Evolutionary conservation across 805 yeast species (phyloP).

Genomic region (Wickerhamiella domercqiae): DNA sequence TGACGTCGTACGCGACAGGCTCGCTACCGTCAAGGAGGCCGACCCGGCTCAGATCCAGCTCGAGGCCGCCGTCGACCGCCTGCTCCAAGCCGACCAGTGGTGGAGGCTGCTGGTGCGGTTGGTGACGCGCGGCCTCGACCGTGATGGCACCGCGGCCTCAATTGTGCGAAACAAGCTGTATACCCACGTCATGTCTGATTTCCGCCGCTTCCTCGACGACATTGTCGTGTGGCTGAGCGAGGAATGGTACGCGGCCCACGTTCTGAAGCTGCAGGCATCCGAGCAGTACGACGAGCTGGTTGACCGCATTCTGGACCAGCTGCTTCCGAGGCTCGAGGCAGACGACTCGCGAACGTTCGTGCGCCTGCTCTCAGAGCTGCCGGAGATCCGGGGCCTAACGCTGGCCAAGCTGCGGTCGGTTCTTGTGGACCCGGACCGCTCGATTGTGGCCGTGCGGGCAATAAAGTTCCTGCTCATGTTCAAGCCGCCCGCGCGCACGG

Average conservation of each 20-base stretch:
- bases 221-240: constrained; percentile 89
- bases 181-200: constrained; percentile 56
- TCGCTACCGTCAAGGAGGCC: neutral
- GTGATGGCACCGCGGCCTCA: constrained; percentile 23
- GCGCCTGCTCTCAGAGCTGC: constrained; percentile 74
- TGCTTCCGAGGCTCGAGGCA: constrained; percentile 73
- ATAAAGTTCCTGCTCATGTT: constrained; percentile 70
- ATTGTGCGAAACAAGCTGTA: constrained; percentile 56
- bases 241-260: constrained; percentile 64
- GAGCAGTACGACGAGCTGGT: constrained; percentile 81
- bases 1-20: constrained; percentile 37
- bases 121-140: constrained; percentile 47
- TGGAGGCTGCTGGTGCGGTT: constrained; percentile 12
- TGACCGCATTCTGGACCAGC: constrained; percentile 51
- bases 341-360: constrained; percentile 68
- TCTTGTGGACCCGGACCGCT: constrained; percentile 74
- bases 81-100: neutral
- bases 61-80: neutral
- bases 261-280: constrained; percentile 74
- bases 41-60: neutral
- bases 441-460: constrained; percentile 66
- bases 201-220: constrained; percentile 54
- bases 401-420: constrained; percentile 54
- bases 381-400: constrained; percentile 48
- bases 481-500: constrained; percentile 64